Evolutionary conservation across 2,329 filamentous ascomycete genomes (phyloP), one percentile per base, ranked within the genome.

Genomic region (Xylariaceae sp.): DNA sequence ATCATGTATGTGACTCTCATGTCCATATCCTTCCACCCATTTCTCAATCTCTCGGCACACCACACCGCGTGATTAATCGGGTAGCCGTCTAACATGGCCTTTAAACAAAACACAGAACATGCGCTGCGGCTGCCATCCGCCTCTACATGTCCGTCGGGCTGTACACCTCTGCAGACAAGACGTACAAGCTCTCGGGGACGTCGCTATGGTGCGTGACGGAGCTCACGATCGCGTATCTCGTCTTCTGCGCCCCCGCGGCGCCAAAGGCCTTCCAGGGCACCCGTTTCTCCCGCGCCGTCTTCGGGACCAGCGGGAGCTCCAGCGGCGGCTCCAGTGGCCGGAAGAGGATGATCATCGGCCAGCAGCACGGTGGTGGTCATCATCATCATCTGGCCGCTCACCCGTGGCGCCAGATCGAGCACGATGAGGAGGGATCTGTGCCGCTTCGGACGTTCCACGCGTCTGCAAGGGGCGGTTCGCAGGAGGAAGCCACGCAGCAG

Each of bases 1-100:
- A 17, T 41, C 5, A 34, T 38, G 40, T 39, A 9, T 21, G 36
- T 24, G n/a, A n/a, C n/a, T n/a, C n/a, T n/a, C n/a, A n/a, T n/a
- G n/a, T 24, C 11, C 11, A 24, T 7, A 6, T 11, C 21, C 21
- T 11, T 11, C 11, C 11, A 24, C 21, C 11, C 11, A 24, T 11
- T 11, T 11, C 21, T 24, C 11, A 24, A 24, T 11, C 21, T 24
- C 11, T 24, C 7, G n/a, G n/a, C n/a, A n/a, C n/a, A n/a, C n/a
- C n/a, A 24, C 21, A 24, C 11, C 7, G 11, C 6, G 21, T 7
- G 21, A 24, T 7, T 7, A 24, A 24, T 7, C 6, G 11, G 21
- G 7, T 24, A 24, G 15, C 14, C 18, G 14, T 26, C 28, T 32
- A 29, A 38, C 36, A 13, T 38, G 14, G 11, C 30, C 7, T 38